These are phyloP conservation scores for Neurospora sp. DNA, from an alignment of 495 filamentous ascomycete genomes.

Conservation along the genomic window DNA sequence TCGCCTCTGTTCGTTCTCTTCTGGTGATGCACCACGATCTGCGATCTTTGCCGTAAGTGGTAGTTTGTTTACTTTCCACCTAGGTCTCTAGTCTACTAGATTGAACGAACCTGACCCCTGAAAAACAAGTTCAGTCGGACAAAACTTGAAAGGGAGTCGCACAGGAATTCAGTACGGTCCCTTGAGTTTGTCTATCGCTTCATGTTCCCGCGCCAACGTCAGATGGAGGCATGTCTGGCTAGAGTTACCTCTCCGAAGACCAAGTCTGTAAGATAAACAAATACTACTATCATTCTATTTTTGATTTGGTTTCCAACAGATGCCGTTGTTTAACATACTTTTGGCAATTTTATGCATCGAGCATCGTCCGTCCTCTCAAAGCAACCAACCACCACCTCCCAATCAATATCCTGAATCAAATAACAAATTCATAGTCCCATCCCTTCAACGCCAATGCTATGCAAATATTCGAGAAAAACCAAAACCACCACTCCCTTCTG, in stretches of 20 bases:
- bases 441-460: neutral
- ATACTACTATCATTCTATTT: neutral
- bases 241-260: neutral
- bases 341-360: neutral
- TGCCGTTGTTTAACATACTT: neutral
- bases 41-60: neutral
- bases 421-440: neutral
- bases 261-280: neutral
- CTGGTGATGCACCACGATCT: neutral
- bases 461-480: neutral
- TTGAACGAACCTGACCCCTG: neutral
- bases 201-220: neutral
- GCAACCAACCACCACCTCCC: neutral
- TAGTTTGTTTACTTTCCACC: neutral
- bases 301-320: neutral
- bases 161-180: neutral
- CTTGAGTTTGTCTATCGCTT: too few species aligned
- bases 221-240: neutral
- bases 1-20: neutral
- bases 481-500: neutral
- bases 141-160: neutral
- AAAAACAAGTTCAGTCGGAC: neutral
- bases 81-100: neutral
- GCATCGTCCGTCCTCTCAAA: neutral
- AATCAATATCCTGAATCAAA: neutral